Conservation (phyloP, 441 rosid species). For the Omphalea diandra region DNA sequence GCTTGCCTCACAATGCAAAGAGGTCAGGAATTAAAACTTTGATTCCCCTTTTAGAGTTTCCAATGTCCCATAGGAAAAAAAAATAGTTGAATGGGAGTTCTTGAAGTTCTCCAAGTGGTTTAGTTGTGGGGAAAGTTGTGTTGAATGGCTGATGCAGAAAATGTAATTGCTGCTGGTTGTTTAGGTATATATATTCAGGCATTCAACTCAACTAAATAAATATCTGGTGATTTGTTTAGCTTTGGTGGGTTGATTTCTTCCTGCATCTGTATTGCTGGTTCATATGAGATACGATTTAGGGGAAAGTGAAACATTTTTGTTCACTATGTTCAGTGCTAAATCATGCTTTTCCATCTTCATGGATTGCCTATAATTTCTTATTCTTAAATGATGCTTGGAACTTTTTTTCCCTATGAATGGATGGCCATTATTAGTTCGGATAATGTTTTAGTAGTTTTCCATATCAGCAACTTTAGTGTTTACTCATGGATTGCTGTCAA, state of each 20-base stretch:
- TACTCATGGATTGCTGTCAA: background rate
- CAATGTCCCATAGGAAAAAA: no score
- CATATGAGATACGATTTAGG: background rate
- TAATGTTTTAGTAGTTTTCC: background rate
- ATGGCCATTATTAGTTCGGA: background rate
- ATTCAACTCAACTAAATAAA: background rate
- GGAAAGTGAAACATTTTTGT: background rate
- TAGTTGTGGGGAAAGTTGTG: background rate
- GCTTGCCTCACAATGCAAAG: no score
- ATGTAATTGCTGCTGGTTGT: constrained; percentile 1
- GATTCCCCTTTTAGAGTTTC: no score
- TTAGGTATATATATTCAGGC: background rate
- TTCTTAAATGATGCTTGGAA: background rate
- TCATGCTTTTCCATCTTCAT: background rate
- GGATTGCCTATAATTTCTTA: background rate
- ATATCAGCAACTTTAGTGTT: background rate
- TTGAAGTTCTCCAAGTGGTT: no score
- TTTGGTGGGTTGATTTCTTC: background rate
- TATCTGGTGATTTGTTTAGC: background rate
- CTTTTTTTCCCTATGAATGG: background rate
- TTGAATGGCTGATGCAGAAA: background rate
- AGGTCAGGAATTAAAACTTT: no score
- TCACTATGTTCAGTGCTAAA: no score
- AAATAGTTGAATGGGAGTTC: no score
- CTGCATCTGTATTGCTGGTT: background rate